Percentiles rank a stretch among this genome's conserved stretches.
Evolutionary conservation across 1,284 basidiomycete species (phyloP).

Genomic region (Gomphus bonarii): DNA sequence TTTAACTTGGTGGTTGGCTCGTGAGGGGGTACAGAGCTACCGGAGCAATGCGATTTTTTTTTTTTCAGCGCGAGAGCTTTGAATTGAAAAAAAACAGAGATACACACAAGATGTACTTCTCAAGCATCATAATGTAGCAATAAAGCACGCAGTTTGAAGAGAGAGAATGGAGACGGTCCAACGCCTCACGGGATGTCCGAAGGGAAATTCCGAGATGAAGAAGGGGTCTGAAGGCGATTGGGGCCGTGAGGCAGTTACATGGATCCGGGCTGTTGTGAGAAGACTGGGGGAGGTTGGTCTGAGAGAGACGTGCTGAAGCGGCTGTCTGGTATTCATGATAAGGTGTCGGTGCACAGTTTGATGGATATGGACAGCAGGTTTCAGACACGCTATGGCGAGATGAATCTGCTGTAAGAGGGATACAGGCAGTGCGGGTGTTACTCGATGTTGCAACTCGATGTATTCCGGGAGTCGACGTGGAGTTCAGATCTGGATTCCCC

Average conservation of each 20-base stretch:
- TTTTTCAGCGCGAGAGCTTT: background rate
- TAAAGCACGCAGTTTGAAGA: background rate
- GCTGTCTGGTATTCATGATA: background rate
- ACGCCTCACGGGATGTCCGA: conserved; percentile 3
- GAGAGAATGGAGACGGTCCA: background rate
- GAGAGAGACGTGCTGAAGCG: background rate
- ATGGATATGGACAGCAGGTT: background rate
- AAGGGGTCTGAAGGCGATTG: background rate
- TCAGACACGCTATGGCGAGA: background rate
- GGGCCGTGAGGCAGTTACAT: conserved; percentile 5
- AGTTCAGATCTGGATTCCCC: background rate
- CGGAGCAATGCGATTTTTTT: background rate
- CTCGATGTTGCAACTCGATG: background rate
- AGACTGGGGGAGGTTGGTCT: background rate
- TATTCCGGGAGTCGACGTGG: background rate
- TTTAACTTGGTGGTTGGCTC: background rate
- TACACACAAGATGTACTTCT: conserved; percentile 8
- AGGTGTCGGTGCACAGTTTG: background rate
- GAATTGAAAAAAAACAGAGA: background rate
- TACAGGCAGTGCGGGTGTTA: background rate
- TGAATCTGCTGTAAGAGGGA: background rate
- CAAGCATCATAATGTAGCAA: background rate
- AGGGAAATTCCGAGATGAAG: conserved; percentile 7
- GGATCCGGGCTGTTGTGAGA: background rate
- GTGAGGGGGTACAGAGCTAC: background rate